Evolutionary conservation across 2,329 filamentous ascomycete species (phyloP).

Genomic region (Alternaria postmessia): DNA sequence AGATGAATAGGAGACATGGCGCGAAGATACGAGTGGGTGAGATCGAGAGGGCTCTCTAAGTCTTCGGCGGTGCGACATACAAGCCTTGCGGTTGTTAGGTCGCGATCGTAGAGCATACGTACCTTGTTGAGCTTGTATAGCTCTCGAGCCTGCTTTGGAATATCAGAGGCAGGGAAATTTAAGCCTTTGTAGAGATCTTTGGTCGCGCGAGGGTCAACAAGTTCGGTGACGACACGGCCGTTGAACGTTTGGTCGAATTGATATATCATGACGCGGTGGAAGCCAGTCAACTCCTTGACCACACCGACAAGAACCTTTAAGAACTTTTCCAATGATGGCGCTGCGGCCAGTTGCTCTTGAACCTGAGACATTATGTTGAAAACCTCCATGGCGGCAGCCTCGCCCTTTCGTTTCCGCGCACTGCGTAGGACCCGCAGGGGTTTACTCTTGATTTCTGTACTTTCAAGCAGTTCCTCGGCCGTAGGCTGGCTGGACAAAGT

Average conservation of each 20-base stretch:
- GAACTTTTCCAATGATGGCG: constrained; percentile 74
- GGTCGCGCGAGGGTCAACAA: constrained; percentile 81
- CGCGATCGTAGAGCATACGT: constrained; percentile 83
- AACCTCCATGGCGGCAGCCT: constrained; percentile 85
- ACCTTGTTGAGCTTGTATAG: constrained; percentile 91
- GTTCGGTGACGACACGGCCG: constrained; percentile 84
- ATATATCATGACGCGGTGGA: constrained; percentile 92
- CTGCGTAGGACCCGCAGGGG: constrained; percentile 79
- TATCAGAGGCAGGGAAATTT: constrained; percentile 88
- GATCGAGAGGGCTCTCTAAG: constrained; percentile 76
- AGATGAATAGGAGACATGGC: constrained; percentile 92
- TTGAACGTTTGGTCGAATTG: constrained; percentile 87
- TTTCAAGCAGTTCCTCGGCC: constrained; percentile 75
- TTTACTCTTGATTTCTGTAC: constrained; percentile 77
- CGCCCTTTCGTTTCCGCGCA: constrained; percentile 76
- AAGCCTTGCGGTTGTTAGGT: constrained; percentile 78
- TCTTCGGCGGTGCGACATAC: constrained; percentile 81
- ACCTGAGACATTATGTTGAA: constrained; percentile 94
- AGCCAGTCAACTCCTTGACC: constrained; percentile 87
- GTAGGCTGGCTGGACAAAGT: constrained; percentile 78
- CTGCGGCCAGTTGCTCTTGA: constrained; percentile 82
- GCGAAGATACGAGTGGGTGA: constrained; percentile 83
- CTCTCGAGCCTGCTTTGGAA: constrained; percentile 84
- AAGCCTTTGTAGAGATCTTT: constrained; percentile 87
- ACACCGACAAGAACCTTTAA: constrained; percentile 84